Conservation (phyloP, 2,329 filamentous ascomycete species). For the Fusarium sororula region DNA sequence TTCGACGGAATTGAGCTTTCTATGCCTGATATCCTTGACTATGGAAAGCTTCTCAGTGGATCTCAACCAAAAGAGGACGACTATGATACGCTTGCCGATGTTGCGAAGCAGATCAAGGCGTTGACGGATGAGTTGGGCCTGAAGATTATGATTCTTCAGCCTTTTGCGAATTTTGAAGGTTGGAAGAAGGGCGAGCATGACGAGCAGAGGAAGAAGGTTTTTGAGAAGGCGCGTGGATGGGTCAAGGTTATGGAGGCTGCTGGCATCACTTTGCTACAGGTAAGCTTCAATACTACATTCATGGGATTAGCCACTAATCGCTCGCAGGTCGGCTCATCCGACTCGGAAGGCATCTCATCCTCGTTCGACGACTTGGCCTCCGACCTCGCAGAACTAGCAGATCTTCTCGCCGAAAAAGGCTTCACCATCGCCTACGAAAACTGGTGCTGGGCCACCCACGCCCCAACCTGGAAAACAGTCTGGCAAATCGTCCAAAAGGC, state of each 20-base stretch:
- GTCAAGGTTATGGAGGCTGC: conserved; percentile 75
- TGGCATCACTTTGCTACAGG: conserved; percentile 76
- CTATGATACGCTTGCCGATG: conserved; percentile 65
- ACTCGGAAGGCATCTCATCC: conserved; percentile 65
- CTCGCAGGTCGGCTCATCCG: conserved; percentile 59
- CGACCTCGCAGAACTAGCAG: conserved; percentile 71
- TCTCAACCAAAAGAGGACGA: conserved; percentile 64
- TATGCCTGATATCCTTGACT: conserved; percentile 75
- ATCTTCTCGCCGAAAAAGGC: conserved; percentile 65
- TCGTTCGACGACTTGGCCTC: conserved; percentile 61
- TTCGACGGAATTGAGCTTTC: conserved; percentile 78
- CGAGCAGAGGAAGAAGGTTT: conserved; percentile 68
- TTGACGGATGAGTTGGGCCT: conserved; percentile 65
- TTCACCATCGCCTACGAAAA: conserved; percentile 80
- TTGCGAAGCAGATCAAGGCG: conserved; percentile 63
- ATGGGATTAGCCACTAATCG: no score
- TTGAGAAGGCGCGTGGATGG: conserved; percentile 71
- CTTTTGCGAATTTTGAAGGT: conserved; percentile 80
- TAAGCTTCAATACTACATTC: conserved; percentile 38
- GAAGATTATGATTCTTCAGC: conserved; percentile 76
- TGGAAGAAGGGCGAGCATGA: conserved; percentile 65
- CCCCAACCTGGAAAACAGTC: conserved; percentile 73
- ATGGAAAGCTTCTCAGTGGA: conserved; percentile 62
- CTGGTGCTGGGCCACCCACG: conserved; percentile 82
- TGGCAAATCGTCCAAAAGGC: conserved; percentile 74